Evolutionary conservation across 169 alveolate species (phyloP), one percentile per base, ranked within the genome.

Genomic region (Plasmodium gonderi): DNA sequence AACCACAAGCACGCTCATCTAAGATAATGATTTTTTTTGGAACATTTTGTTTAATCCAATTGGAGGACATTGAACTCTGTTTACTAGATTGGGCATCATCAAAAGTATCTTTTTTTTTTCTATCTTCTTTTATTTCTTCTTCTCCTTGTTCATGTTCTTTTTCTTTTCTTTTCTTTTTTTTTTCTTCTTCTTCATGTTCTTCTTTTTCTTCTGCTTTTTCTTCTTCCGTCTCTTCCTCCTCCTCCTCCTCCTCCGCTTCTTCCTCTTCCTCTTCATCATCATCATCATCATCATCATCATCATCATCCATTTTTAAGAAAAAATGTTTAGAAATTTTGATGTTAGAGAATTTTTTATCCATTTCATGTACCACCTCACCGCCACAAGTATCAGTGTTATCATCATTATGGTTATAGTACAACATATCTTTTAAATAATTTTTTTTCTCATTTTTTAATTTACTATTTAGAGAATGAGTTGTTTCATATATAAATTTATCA

Each of bases 271-370:
- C 64, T 3, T 47, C 65, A 1, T 49, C 65, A 5, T 49, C 65
- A 20, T 49, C 11, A 20, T 49, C 65, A 12, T 20, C 36, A 12
- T 60, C 72, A 3, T 60, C 60, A n/a, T 82, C 77, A 82, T 82
- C 92, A 33, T 82, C 92, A 49, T 82, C 76, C 83, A 82, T 82
- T 69, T 82, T 69, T 49, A 82, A 68, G 42, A 82, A 82, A 33
- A 82, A 82, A 69, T 82, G 79, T 31, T 82, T 82, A 14, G 83
- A 69, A 33, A 82, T 82, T 33, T 82, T 82, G 17, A 82, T 82
- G 64, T 82, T 82, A 4, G 92, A 82, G 11, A 82, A 26, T 69
- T 82, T 82, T 11, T 74, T 72, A 45, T 40, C 64, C 33, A 82
- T 33, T 5, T 44, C 36, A 38, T 82, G 44, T 31, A 69, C 9